Conservation (phyloP, 2,329 filamentous ascomycete genomes). For the Didymella sp. region DNA sequence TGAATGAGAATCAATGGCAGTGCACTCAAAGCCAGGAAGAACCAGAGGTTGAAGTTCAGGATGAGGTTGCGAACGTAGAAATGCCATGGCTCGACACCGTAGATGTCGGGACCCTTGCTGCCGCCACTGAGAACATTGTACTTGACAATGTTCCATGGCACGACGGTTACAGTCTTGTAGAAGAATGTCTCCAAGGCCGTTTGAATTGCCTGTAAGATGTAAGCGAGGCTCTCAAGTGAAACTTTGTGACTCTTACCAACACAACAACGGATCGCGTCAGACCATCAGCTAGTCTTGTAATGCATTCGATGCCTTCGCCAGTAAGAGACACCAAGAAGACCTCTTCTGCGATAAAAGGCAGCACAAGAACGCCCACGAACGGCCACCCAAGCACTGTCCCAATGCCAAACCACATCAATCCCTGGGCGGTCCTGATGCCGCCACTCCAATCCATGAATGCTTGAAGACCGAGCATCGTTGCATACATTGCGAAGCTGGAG, state of each 20-base stretch:
- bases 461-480: constrained; percentile 81
- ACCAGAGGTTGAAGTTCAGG: constrained; percentile 97
- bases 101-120: constrained; percentile 84
- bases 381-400: constrained; percentile 92
- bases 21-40: constrained; percentile 76
- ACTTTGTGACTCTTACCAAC: constrained; percentile 63
- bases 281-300: constrained; percentile 71
- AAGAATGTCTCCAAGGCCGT: constrained; percentile 79
- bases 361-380: constrained; percentile 81
- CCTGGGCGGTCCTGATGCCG: constrained; percentile 78
- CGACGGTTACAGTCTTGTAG: constrained; percentile 77
- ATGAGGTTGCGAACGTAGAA: constrained; percentile 92
- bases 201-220: constrained; percentile 65
- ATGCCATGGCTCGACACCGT: constrained; percentile 95
- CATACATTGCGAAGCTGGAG: constrained; percentile 97
- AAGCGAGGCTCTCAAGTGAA: background rate
- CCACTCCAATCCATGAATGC: constrained; percentile 90
- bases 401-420: constrained; percentile 88
- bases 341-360: constrained; percentile 84
- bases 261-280: constrained; percentile 69
- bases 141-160: constrained; percentile 90
- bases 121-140: constrained; percentile 91
- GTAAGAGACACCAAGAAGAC: constrained; percentile 61
- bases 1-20: constrained; percentile 79
- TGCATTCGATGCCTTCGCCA: constrained; percentile 66